Base-by-base conservation (phyloP, 331 rosid species). In the Quercus lobata region DNA sequence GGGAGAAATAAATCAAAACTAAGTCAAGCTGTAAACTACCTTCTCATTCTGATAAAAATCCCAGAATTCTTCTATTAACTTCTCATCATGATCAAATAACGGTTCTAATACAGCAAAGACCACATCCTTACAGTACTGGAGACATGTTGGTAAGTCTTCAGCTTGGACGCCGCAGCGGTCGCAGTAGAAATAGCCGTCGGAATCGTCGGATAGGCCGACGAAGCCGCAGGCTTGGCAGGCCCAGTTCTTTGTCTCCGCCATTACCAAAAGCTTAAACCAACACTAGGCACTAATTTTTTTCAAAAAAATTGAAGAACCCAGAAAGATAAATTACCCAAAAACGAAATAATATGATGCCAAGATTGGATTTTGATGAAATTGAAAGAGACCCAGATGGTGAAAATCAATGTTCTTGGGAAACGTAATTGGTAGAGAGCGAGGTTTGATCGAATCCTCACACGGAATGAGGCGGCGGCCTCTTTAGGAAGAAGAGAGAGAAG, bases 51-150 rank as follows among this genome's bases (percentile, higher is more conserved):
- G 84, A 88, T 87, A 92, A 83, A 73, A 82, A 46, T 86, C 72
- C 97, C 95, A 91, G 25, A 92, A 83, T 35, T 57, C 52, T 65
- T 91, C 86, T 18, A 90, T 86, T 81, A 90, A 61, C 63, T 62
- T 84, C 77, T 85, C 82, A 75, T 85, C 97, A 3, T 83, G 79
- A 86, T 91, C 96, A 56, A 78, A 81, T 4, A 88, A 80, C 15
- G 90, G 41, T 82, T 91, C 93, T 81, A 82, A 85, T 80, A 96
- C 95, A 83, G 94, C 89, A 88, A 92, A 95, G 70, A 82, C 91
- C 66, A 84, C 88, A 85, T 92, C 94, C 88, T 86, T 91, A 73
- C 92, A 95, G 87, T 84, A 88, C 73, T 83, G 89, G 69, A 95
- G 97, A 90, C 91, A 95, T 10, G 93, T 75, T 16, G 90, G 78